Conservation (phyloP, 1,284 basidiomycete species). For the Mixia osmundae region DNA sequence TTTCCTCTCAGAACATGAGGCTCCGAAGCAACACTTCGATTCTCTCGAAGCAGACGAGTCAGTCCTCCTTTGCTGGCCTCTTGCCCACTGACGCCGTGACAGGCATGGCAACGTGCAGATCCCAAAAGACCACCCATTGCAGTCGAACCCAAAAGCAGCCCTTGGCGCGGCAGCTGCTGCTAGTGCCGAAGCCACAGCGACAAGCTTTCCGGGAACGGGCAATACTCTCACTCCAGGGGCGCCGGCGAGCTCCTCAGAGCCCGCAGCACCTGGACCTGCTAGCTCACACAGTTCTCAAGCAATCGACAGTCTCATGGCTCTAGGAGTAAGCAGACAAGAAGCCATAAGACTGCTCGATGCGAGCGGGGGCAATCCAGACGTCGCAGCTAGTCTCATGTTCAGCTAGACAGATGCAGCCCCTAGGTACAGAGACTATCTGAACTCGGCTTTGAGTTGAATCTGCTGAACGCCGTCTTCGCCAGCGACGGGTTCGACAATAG, state of each 20-base stretch:
- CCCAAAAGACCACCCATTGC: conserved; percentile 11
- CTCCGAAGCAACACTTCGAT: conserved; percentile 34
- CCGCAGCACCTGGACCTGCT: background rate
- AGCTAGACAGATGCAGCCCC: too few species aligned
- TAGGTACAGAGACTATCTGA: too few species aligned
- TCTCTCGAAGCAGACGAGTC: conserved; percentile 19
- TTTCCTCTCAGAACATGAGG: conserved; percentile 82
- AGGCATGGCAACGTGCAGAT: conserved; percentile 16
- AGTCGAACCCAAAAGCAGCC: conserved; percentile 9
- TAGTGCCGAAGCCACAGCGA: conserved; percentile 1
- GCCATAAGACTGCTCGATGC: conserved; percentile 55
- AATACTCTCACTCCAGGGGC: too few species aligned
- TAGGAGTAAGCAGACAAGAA: conserved; percentile 49
- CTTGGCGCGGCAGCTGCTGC: conserved; percentile 16
- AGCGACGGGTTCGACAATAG: too few species aligned
- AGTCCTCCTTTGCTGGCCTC: background rate
- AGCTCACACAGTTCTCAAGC: conserved; percentile 17
- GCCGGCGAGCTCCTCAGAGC: background rate
- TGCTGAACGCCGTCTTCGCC: too few species aligned
- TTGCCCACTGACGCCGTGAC: background rate
- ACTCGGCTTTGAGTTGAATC: too few species aligned
- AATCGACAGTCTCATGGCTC: conserved; percentile 31
- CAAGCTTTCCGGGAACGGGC: conserved; percentile 20
- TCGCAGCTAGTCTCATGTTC: conserved; percentile 71
- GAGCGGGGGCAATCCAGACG: conserved; percentile 60